Evolutionary conservation across 1,284 basidiomycete genomes (phyloP), one percentile per base, ranked within the genome.

Genomic region (Erythrobasidium hasegawianum): DNA sequence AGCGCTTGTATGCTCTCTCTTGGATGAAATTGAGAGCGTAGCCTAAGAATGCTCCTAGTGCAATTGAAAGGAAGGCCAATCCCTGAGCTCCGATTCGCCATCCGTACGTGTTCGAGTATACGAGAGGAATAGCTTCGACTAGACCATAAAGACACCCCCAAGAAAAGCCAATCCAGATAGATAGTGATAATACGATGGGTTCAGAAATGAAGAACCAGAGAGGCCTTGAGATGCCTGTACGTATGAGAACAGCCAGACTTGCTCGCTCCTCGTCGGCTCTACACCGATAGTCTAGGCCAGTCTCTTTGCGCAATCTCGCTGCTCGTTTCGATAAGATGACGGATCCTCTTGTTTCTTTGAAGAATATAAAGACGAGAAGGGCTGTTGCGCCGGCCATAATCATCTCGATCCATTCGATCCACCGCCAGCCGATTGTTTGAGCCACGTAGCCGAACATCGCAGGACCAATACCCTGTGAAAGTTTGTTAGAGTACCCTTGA

Each of bases 181-280:
- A 64, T 8, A 68, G 50, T 4, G 61, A 64, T 16, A 64, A 29
- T 1, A 68, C 54, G 1, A 72, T 71, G 1, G 70, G 71, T 52
- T 74, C 71, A 13, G 55, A 57, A 22, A 61, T 27, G 9, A 73
- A 61, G 70, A 72, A 71, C 45, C 62, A 68, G 11, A 78, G 27
- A 1, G 77, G 77, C 10, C 77, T 58, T 0, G 74, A 72, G 0
- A 78, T 61, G 13, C 72, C 72, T 33, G 74, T 75, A 56, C 69
- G 71, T 66, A 78, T 76, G 38, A 78, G 68, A 18, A 75, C 62
- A n/a, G 65, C 57, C 27, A 78, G n/a, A 10, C 66, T 69, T 0
- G 73, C 76, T 11, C 76, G 61, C 45, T 78, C 77, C 3, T 72
- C 65, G 24, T 78, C 78, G 10, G 75, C 75, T 14, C 70, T 58